Percentiles rank a stretch among this genome's conserved stretches.
Conservation (phyloP, 768 basidiomycete genomes). For the Termitomyces sp. region DNA sequence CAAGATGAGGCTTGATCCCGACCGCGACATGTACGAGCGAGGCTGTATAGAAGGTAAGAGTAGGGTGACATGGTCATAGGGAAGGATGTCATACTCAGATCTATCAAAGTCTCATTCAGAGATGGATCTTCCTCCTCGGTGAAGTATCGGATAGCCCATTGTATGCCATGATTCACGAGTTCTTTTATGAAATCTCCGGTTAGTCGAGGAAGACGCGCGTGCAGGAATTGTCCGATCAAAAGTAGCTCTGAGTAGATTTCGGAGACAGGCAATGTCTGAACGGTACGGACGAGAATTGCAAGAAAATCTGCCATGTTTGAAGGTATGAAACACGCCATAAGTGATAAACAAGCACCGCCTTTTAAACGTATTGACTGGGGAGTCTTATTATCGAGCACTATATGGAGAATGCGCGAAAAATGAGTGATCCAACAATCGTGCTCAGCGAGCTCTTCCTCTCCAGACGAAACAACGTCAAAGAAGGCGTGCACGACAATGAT, state of each 20-base stretch:
- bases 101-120: slow-evolving; percentile 23
- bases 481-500: slow-evolving; percentile 42
- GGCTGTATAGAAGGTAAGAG: slow-evolving; percentile 21
- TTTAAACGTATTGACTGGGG: slow-evolving; percentile 15
- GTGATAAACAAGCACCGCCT: slow-evolving; percentile 26
- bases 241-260: slow-evolving; percentile 28
- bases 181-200: slow-evolving; percentile 23
- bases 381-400: slow-evolving; percentile 14
- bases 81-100: slow-evolving; percentile 34
- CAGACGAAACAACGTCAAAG: slow-evolving; percentile 35
- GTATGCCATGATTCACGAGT: slow-evolving; percentile 45
- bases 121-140: slow-evolving; percentile 27
- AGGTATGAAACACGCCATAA: slow-evolving; percentile 25
- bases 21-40: slow-evolving; percentile 27
- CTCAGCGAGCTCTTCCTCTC: slow-evolving; percentile 11
- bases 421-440: slow-evolving; percentile 28
- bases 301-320: slow-evolving; percentile 19
- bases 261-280: slow-evolving; percentile 24
- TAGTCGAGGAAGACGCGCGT: slow-evolving; percentile 14
- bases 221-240: slow-evolving; percentile 28
- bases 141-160: slow-evolving; percentile 50
- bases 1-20: slow-evolving; percentile 51
- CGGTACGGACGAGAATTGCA: slow-evolving; percentile 21
- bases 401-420: slow-evolving; percentile 23
- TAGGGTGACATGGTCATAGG: neutral